Evolutionary conservation across 2,329 filamentous ascomycete species (phyloP).

Genomic region (Fusarium sp.): DNA sequence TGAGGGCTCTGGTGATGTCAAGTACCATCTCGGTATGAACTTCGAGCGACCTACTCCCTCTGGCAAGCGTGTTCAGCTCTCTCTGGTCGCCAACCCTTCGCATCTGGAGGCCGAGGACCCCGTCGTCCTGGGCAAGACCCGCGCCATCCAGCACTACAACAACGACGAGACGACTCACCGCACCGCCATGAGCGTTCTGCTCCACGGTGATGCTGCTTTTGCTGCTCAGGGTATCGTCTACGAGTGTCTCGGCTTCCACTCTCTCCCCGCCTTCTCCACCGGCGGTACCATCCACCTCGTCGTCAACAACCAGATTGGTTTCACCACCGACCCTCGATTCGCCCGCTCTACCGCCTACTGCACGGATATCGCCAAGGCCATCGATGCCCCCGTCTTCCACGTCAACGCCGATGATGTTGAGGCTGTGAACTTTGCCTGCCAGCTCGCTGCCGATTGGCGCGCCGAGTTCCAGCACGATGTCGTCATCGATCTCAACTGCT

Average conservation of each 20-base stretch:
- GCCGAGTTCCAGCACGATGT: constrained; percentile 99
- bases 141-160: constrained; percentile 99
- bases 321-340: constrained; percentile 98
- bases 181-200: constrained; percentile 93
- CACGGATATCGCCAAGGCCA: constrained; percentile 98
- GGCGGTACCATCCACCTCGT: constrained; percentile 97
- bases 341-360: constrained; percentile 98
- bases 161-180: constrained; percentile 90
- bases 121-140: constrained; percentile 96
- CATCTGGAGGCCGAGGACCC: constrained; percentile 98
- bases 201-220: constrained; percentile 98
- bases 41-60: constrained; percentile 98
- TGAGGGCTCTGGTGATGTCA: constrained; percentile 98
- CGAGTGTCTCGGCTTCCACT: constrained; percentile 97
- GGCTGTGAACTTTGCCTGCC: constrained; percentile 97
- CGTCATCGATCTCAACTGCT: constrained; percentile 98
- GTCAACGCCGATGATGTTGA: constrained; percentile 99
- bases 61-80: constrained; percentile 98
- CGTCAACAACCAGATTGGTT: constrained; percentile 99
- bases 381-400: constrained; percentile 98
- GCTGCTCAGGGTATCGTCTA: constrained; percentile 98
- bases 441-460: constrained; percentile 96
- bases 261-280: constrained; percentile 94
- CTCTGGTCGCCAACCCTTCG: constrained; percentile 96
- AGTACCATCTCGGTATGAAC: constrained; percentile 99